A percentile compares a stretch with the other conserved stretches of the same genome.
phyloP scores from a whole-genome alignment of 1,284 basidiomycete species.

The Apiotrichum brassicae region DNA sequence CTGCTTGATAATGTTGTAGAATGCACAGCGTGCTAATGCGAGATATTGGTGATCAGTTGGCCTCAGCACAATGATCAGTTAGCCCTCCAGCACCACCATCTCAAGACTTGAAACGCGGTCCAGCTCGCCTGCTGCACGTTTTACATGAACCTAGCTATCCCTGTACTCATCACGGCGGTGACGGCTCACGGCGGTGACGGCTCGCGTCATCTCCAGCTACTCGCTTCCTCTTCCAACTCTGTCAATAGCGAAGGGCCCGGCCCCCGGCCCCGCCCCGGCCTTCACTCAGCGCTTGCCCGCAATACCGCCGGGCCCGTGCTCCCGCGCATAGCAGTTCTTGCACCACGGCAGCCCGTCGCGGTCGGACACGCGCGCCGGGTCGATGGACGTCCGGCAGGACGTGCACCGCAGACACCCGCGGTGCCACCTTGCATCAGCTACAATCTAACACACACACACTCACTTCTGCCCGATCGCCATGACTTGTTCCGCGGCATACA shows the following conservation, averaged over 20 bases:
- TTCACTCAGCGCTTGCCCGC: conserved; percentile 34
- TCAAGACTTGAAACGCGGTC: too few relatives aligned
- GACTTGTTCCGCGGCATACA: conserved; percentile 46
- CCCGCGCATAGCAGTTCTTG: conserved; percentile 43
- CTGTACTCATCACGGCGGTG: too few relatives aligned
- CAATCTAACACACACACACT: background rate
- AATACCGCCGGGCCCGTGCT: conserved; percentile 40
- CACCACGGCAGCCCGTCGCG: conserved; percentile 46
- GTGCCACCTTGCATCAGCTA: conserved; percentile 34
- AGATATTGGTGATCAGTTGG: too few relatives aligned
- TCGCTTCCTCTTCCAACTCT: too few relatives aligned
- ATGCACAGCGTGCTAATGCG: conserved; percentile 1
- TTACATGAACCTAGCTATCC: too few relatives aligned
- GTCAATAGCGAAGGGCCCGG: too few relatives aligned
- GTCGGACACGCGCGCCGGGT: conserved; percentile 54
- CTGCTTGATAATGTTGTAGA: background rate
- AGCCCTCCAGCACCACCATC: too few relatives aligned
- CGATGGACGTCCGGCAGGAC: conserved; percentile 36
- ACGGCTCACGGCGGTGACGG: too few relatives aligned
- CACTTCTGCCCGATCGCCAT: conserved; percentile 18
- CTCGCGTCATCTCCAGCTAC: too few relatives aligned
- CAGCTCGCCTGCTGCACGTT: too few relatives aligned
- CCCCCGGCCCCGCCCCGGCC: too few relatives aligned
- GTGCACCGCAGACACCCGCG: conserved; percentile 39
- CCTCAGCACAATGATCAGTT: too few relatives aligned